These are phyloP conservation scores for Lactarius trivialis DNA, from an alignment of 768 basidiomycete genomes.

Conservation along the genomic window DNA sequence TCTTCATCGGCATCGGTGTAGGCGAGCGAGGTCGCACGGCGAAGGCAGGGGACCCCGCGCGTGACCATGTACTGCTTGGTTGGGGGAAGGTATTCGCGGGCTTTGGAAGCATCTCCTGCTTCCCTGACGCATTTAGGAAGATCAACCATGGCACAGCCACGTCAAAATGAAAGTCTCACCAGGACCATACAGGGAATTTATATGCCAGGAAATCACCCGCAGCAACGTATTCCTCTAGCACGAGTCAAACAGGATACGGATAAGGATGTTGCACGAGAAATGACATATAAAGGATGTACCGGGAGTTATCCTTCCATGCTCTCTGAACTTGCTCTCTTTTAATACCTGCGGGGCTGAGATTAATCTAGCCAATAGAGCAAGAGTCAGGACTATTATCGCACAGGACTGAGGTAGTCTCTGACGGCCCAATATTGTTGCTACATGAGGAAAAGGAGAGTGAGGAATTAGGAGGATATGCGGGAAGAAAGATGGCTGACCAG, in stretches of 20 bases:
- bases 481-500: slow-evolving; percentile 31
- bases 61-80: slow-evolving; percentile 98
- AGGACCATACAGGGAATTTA: slow-evolving; percentile 98
- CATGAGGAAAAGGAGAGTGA: background rate
- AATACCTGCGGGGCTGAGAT: slow-evolving; percentile 58
- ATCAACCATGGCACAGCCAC: slow-evolving; percentile 4
- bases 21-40: slow-evolving; percentile 84
- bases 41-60: slow-evolving; percentile 92
- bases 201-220: slow-evolving; percentile 96
- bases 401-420: slow-evolving; percentile 89
- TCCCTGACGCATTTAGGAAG: slow-evolving; percentile 54
- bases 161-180: slow-evolving; percentile 46
- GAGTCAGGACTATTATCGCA: slow-evolving; percentile 36
- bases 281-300: slow-evolving; percentile 41
- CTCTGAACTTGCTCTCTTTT: slow-evolving; percentile 98
- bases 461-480: background rate
- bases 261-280: slow-evolving; percentile 21
- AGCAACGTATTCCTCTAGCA: slow-evolving; percentile 93
- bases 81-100: slow-evolving; percentile 85
- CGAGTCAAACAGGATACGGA: slow-evolving; percentile 10
- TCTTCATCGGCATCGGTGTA: slow-evolving; percentile 97
- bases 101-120: slow-evolving; percentile 79
- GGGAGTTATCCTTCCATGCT: slow-evolving; percentile 93
- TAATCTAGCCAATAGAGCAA: slow-evolving; percentile 30
- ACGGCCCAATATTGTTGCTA: slow-evolving; percentile 89